Percentiles rank a stretch among this genome's conserved stretches.
Evolutionary conservation across 768 basidiomycete genomes (phyloP).

Genomic region (Podaxis sp.): DNA sequence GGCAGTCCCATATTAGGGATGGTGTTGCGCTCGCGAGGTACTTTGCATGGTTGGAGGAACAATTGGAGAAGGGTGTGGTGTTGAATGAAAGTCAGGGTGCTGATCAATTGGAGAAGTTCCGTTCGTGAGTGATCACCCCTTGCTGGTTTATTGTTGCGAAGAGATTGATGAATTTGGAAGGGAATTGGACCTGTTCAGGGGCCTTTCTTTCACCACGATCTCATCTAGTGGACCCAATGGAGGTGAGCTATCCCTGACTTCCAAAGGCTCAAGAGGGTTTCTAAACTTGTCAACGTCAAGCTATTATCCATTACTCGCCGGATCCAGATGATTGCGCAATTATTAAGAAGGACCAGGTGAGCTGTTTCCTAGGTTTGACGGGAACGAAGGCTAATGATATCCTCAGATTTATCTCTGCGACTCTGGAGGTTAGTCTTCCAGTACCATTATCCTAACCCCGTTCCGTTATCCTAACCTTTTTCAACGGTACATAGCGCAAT

Average conservation of each 20-base stretch:
- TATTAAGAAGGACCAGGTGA: conserved; percentile 73
- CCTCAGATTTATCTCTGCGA: conserved; percentile 59
- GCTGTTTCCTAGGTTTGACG: not conserved
- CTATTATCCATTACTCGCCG: conserved; percentile 93
- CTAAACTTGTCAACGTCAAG: conserved; percentile 33
- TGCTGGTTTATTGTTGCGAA: conserved; percentile 7
- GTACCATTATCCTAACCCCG: not conserved
- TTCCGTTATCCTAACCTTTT: not conserved
- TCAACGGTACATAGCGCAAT: conserved; percentile 57
- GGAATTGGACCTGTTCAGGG: conserved; percentile 77
- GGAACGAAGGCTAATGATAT: not conserved
- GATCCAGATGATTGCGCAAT: conserved; percentile 70
- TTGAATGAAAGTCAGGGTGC: conserved; percentile 83
- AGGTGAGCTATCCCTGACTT: conserved; percentile 44
- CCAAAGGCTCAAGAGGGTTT: not conserved
- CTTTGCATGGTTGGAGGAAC: conserved; percentile 94
- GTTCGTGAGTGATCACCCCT: conserved; percentile 58
- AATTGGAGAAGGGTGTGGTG: conserved; percentile 57
- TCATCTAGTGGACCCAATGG: conserved; percentile 92
- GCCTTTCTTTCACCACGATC: conserved; percentile 90
- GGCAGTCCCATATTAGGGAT: conserved; percentile 85
- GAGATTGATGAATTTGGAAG: conserved; percentile 34
- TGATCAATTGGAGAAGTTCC: conserved; percentile 72
- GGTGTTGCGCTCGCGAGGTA: conserved; percentile 86
- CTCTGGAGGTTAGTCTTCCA: conserved; percentile 62